Base-by-base conservation (phyloP, 2,329 filamentous ascomycete species). In the Aspergillus quadricinctus region DNA sequence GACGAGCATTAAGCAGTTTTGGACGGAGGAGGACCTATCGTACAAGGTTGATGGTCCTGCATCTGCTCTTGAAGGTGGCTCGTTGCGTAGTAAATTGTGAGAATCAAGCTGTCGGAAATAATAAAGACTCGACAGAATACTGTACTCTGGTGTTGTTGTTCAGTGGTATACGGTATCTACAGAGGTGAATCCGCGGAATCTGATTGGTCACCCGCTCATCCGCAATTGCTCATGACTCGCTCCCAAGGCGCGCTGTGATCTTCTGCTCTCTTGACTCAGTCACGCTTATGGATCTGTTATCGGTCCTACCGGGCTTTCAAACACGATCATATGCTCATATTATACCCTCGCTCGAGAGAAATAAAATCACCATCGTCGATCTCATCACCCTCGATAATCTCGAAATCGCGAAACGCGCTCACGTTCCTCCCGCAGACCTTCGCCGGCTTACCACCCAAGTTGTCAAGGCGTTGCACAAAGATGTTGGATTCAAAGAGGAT, bases 321-420 rank as follows among this genome's bases (percentile, higher is more conserved):
- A 81, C 83, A 62, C 81, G 83, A 69, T 81, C 82, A 59, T 93
- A 89, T 76, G 80, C 86, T 45, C 85, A 88, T 67, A 85, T 97
- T 49, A 77, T 97, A 31, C 87, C 90, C 2, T 85, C 86, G 23
- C 83, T 97, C 54, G 93, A 97, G 77, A 85, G 84, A 71, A 85
- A 89, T 66, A 80, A 81, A 52, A 80, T 99, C 69, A 89, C 89
- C 27, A 89, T 89, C 31, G 86, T 85, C 65, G 94, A 99, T 71
- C 83, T 99, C 50, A 81, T 99, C 66, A 90, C 90, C 2, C 86
- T 95, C 60, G 90, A 96, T 68, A 82, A 87, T 3, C 80, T 87
- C 59, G 89, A 96, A 68, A 84, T 97, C 62, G 91, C 91, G 56
- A 94, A 89, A 77, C 88, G 90, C 71, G 92, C 92, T 50, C 87